Conservation (phyloP, 2,329 filamentous ascomycete genomes). For the Penicillium digitatum region DNA sequence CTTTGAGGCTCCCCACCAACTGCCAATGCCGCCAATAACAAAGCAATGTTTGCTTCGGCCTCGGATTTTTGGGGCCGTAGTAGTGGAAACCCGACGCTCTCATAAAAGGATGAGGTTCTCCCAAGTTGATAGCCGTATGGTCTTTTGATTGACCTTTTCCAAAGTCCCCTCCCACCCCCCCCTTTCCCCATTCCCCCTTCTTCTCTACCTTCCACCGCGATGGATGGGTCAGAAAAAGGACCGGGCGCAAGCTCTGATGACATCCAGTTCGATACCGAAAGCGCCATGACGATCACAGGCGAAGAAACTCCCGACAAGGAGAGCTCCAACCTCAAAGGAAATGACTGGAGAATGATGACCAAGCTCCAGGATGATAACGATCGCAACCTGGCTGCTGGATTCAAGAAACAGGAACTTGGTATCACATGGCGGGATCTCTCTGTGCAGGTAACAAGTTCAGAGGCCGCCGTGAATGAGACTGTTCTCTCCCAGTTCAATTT, state of each 20-base stretch:
- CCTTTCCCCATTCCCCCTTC: no score
- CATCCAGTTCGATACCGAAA: conserved; percentile 27
- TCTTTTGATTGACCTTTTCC: background rate
- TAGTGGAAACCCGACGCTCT: background rate
- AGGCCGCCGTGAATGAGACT: conserved; percentile 63
- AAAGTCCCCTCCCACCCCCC: no score
- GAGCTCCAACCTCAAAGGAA: conserved; percentile 23
- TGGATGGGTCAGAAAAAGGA: conserved; percentile 9
- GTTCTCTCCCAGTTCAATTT: conserved; percentile 59
- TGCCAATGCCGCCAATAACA: background rate
- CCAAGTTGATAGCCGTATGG: background rate
- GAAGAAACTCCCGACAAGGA: conserved; percentile 21
- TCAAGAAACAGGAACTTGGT: conserved; percentile 53
- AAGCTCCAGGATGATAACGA: conserved; percentile 46
- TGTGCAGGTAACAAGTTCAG: conserved; percentile 58
- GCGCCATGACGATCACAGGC: conserved; percentile 25
- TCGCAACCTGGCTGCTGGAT: conserved; percentile 46
- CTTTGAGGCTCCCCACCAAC: background rate
- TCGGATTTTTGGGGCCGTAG: background rate
- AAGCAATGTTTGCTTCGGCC: background rate
- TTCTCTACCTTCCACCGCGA: background rate
- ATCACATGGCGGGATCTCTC: conserved; percentile 63
- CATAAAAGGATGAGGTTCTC: conserved; percentile 1
- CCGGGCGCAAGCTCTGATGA: conserved; percentile 10
- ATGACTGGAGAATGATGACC: conserved; percentile 51